Percentiles rank a stretch among this genome's conserved stretches.
phyloP scores from a whole-genome alignment of 2,329 filamentous ascomycete species.

The Fusarium nygamai region DNA sequence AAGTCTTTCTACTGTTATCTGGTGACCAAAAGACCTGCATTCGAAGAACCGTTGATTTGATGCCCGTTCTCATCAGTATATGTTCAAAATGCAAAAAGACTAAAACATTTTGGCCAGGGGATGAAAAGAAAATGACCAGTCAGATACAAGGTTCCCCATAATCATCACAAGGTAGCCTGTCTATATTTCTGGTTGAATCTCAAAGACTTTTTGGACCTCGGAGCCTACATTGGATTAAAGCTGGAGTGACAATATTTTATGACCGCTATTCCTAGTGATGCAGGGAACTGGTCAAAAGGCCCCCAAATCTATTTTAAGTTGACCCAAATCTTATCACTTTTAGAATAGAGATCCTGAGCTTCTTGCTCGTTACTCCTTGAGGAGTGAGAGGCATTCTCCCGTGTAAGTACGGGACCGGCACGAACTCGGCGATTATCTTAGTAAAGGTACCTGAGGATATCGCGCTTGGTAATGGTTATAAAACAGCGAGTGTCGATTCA shows the following conservation, averaged over 20 bases:
- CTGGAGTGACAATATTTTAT: background rate
- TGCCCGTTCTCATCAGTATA: background rate
- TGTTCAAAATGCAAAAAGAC: background rate
- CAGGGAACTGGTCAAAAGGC: too few species aligned
- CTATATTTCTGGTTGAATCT: background rate
- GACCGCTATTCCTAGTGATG: background rate
- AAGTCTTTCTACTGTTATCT: background rate
- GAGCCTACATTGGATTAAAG: background rate
- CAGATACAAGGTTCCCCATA: background rate
- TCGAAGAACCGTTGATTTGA: background rate
- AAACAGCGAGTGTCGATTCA: background rate
- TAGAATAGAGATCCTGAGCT: background rate
- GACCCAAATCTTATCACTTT: background rate
- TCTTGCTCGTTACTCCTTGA: background rate
- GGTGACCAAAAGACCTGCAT: background rate
- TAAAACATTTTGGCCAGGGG: too few species aligned
- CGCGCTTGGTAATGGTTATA: constrained; percentile 5
- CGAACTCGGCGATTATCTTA: background rate
- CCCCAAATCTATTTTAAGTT: background rate
- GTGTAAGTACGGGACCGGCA: background rate
- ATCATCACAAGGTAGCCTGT: background rate
- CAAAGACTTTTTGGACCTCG: too few species aligned
- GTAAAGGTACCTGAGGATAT: background rate
- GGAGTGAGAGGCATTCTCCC: background rate
- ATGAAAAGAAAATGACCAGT: background rate